Base-by-base conservation (phyloP, 768 basidiomycete species). In the Strobilomyces confusus region DNA sequence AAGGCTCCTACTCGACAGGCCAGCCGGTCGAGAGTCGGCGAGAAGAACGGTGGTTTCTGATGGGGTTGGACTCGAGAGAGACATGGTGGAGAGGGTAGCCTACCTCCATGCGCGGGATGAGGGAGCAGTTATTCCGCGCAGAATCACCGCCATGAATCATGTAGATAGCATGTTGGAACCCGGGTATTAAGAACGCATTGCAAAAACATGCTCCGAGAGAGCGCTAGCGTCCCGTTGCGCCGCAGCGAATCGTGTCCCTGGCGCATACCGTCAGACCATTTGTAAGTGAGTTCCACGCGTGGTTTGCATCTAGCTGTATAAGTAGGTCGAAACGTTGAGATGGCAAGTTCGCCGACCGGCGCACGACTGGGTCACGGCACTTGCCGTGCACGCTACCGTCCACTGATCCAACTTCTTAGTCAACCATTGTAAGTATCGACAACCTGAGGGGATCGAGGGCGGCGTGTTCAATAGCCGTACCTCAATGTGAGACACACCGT, bases 21-120 rank as follows among this genome's bases (percentile, higher is more conserved):
- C 17, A 42, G 49, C 32, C 25, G 34, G 17, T 20, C 13, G 46
- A 42, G 47, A 22, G 36, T 46, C 54, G 23, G 6, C 41, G 25
- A 64, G 58, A 7, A 66, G 37, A 19, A 17, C 23, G 19, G 56
- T 43, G 8, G 52, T 49, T 49, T 58, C 63, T 6, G 52, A 57
- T 48, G 44, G 13, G 2, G 40, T 15, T 34, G 33, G 49, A 48
- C 29, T 30, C 14, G 52, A 22, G 46, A 51, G 32, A 11, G 63
- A 46, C 60, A 65, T 65, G 47, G 19, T 44, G 50, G 11, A 32
- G 33, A 43, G 15, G 34, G 47, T 29, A 40, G 37, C 19, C 14
- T 44, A 17, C 22, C 38, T 26, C 17, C 47, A 36, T 40, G 45
- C 19, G 20, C 19, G 4, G 36, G 22, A 17, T 19, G 29, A 20